phyloP scores from a whole-genome alignment of 371 early-diverging fungal genomes.

The Mortierella sp. region DNA sequence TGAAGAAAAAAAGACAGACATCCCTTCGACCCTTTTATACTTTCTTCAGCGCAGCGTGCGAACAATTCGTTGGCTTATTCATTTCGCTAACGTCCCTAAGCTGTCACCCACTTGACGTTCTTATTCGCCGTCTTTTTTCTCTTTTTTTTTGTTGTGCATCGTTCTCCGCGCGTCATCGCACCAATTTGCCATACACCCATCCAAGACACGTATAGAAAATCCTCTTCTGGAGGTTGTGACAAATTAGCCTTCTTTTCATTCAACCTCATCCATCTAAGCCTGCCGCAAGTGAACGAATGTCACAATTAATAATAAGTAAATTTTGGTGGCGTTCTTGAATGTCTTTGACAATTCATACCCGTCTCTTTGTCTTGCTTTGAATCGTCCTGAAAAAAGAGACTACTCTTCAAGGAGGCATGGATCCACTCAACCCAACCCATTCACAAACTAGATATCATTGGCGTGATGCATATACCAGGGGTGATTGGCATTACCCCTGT shows the following conservation, averaged over 20 bases:
- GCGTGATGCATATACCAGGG: too few species aligned
- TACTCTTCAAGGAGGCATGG: too few species aligned
- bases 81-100: too few species aligned
- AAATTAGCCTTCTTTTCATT: background rate
- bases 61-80: too few species aligned
- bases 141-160: background rate
- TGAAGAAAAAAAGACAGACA: background rate
- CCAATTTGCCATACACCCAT: background rate
- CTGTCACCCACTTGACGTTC: too few species aligned
- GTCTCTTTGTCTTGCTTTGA: too few species aligned
- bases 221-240: background rate
- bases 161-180: background rate
- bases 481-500: too few species aligned
- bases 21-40: background rate
- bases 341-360: too few species aligned
- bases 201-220: background rate
- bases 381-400: too few species aligned
- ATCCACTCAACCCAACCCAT: too few species aligned
- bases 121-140: background rate
- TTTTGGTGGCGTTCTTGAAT: slow-evolving; percentile 4
- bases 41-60: background rate
- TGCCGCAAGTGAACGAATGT: background rate
- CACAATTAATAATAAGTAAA: background rate
- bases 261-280: background rate
- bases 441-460: too few species aligned